These are phyloP conservation scores for Sclerotinia subarctica DNA, from an alignment of 2,329 filamentous ascomycete species.

Conservation along the genomic window DNA sequence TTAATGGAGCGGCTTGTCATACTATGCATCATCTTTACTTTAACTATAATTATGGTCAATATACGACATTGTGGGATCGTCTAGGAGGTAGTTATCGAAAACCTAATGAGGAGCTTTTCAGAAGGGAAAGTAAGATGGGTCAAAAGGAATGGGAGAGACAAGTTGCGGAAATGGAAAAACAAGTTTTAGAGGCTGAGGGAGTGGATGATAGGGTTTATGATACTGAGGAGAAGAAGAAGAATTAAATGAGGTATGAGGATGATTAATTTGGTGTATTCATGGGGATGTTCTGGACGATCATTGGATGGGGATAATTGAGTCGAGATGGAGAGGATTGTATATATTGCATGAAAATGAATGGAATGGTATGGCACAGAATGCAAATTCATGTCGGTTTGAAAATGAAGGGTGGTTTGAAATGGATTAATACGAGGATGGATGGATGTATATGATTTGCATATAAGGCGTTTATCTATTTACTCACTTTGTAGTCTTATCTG, in stretches of 20 bases:
- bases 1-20: slow-evolving; percentile 95
- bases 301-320: neutral
- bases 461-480: neutral
- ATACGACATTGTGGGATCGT: slow-evolving; percentile 88
- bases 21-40: slow-evolving; percentile 86
- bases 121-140: slow-evolving; percentile 81
- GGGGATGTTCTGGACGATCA: too few species aligned
- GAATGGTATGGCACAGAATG: neutral
- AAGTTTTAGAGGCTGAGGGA: slow-evolving; percentile 52
- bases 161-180: slow-evolving; percentile 67
- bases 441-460: slow-evolving; percentile 7
- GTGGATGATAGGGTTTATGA: slow-evolving; percentile 37
- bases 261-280: neutral
- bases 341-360: neutral
- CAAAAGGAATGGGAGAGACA: slow-evolving; percentile 77
- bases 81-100: slow-evolving; percentile 81
- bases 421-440: neutral
- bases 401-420: neutral
- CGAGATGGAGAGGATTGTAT: neutral
- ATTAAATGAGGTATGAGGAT: slow-evolving; percentile 21
- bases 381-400: neutral
- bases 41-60: slow-evolving; percentile 93
- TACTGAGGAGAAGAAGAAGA: slow-evolving; percentile 23
- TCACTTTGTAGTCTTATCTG: neutral
- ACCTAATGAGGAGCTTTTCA: slow-evolving; percentile 82